Conservation (phyloP, 1,284 basidiomycete genomes). For the Cutaneotrichosporon curvatum region DNA sequence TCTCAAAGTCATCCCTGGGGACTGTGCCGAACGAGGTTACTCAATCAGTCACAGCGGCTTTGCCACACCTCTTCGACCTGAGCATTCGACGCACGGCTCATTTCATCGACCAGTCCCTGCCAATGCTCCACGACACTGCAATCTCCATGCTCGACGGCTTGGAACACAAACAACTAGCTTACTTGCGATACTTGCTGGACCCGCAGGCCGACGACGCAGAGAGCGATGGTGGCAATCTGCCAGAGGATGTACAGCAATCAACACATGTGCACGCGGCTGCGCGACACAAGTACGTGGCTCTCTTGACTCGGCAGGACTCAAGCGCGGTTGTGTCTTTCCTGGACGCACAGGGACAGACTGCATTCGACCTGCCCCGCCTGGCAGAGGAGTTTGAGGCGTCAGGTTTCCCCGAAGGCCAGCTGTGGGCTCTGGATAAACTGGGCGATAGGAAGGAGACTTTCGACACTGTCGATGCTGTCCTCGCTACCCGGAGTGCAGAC, state of each 20-base stretch:
- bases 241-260: slow-evolving; percentile 23
- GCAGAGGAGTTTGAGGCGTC: slow-evolving; percentile 60
- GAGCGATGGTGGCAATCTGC: slow-evolving; percentile 1
- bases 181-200: slow-evolving; percentile 69
- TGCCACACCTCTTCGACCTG: slow-evolving; percentile 59
- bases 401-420: slow-evolving; percentile 63
- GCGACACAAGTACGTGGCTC: slow-evolving; percentile 58
- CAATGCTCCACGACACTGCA: slow-evolving; percentile 56
- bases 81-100: slow-evolving; percentile 62
- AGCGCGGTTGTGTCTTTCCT: slow-evolving; percentile 61
- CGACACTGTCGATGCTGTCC: slow-evolving; percentile 57
- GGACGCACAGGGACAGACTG: slow-evolving; percentile 53
- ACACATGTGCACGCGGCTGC: slow-evolving; percentile 51
- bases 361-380: slow-evolving; percentile 58
- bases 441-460: slow-evolving; percentile 63
- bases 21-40: slow-evolving; percentile 48
- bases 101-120: slow-evolving; percentile 65
- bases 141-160: slow-evolving; percentile 20
- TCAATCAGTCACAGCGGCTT: slow-evolving; percentile 52
- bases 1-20: slow-evolving; percentile 3
- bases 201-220: slow-evolving; percentile 50
- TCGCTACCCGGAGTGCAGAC: slow-evolving; percentile 53
- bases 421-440: slow-evolving; percentile 70
- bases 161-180: slow-evolving; percentile 62
- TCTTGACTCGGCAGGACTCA: slow-evolving; percentile 68